Conservation (phyloP, 257 asterid species). For the Apocynum venetum region DNA sequence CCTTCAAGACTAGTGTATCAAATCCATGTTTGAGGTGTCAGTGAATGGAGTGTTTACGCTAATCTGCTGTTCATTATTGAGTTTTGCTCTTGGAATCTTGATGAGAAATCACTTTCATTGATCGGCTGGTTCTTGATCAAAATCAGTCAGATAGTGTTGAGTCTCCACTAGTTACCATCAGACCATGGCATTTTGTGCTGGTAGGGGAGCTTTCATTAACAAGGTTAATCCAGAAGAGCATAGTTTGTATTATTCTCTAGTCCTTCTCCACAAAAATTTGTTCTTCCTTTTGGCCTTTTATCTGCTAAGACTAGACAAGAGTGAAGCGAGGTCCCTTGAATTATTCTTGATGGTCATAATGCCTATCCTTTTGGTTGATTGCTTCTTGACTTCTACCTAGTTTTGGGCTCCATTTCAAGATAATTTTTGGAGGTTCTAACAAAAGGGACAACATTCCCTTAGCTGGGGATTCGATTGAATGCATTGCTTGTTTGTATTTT, state of each 20-base stretch:
- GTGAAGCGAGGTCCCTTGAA: conserved; percentile 14
- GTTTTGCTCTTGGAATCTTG: neutral
- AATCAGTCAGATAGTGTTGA: neutral
- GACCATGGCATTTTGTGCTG: neutral
- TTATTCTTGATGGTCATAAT: conserved; percentile 22
- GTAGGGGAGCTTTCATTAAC: neutral
- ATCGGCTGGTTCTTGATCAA: neutral
- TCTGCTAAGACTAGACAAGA: conserved; percentile 17
- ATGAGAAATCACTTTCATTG: neutral
- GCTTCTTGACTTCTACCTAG: conserved; percentile 29
- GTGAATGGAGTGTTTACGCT: neutral
- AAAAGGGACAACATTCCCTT: conserved; percentile 46
- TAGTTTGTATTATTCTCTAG: conserved; percentile 9
- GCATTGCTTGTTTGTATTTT: conserved; percentile 29
- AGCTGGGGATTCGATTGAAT: conserved; percentile 43
- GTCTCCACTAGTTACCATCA: neutral
- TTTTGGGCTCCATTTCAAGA: conserved; percentile 56
- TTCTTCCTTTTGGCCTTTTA: neutral
- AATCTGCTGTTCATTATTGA: neutral
- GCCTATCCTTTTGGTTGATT: conserved; percentile 20
- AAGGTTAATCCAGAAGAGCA: neutral
- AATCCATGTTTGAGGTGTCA: no score
- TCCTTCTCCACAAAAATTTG: neutral
- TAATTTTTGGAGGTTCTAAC: conserved; percentile 32
- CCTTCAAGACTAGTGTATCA: neutral